Percentiles rank a stretch among this genome's conserved stretches.
phyloP scores from a whole-genome alignment of 768 basidiomycete genomes.

The Boletus subparvulus region DNA sequence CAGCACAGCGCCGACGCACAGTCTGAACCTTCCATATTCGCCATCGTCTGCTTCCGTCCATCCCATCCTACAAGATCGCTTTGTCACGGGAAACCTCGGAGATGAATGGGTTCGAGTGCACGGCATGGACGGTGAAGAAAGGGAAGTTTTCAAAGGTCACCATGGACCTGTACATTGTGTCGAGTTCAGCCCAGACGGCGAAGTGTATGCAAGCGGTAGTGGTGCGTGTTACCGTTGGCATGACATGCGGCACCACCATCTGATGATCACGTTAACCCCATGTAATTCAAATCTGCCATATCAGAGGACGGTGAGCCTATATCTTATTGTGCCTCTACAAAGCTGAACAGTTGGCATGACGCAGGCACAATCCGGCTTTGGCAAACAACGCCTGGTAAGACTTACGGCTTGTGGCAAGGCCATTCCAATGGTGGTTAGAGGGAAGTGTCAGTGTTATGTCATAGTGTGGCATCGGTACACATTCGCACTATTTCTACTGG shows the following conservation, averaged over 20 bases:
- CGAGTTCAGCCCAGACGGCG: conserved; percentile 93
- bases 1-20: conserved; percentile 64
- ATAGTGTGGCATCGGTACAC: conserved; percentile 8
- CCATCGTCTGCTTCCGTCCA: conserved; percentile 96
- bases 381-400: conserved; percentile 94
- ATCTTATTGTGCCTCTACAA: not conserved
- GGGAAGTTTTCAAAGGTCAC: conserved; percentile 91
- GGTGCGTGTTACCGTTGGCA: conserved; percentile 53
- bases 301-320: conserved; percentile 69
- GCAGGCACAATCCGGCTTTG: conserved; percentile 92
- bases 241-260: conserved; percentile 2
- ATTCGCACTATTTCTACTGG: conserved; percentile 12
- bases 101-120: conserved; percentile 99
- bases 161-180: conserved; percentile 97
- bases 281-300: conserved; percentile 7
- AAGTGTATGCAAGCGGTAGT: conserved; percentile 95
- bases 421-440: conserved; percentile 41
- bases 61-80: conserved; percentile 82
- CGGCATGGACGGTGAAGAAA: conserved; percentile 85
- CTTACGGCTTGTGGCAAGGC: conserved; percentile 90
- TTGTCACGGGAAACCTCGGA: conserved; percentile 83
- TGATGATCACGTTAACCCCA: conserved; percentile 9
- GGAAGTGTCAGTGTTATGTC: conserved; percentile 3
- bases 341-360: conserved; percentile 7
- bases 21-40: conserved; percentile 75